Evolutionary conservation across 1,139 yeast genomes (phyloP).

Genomic region (Scheffersomyces titani): DNA sequence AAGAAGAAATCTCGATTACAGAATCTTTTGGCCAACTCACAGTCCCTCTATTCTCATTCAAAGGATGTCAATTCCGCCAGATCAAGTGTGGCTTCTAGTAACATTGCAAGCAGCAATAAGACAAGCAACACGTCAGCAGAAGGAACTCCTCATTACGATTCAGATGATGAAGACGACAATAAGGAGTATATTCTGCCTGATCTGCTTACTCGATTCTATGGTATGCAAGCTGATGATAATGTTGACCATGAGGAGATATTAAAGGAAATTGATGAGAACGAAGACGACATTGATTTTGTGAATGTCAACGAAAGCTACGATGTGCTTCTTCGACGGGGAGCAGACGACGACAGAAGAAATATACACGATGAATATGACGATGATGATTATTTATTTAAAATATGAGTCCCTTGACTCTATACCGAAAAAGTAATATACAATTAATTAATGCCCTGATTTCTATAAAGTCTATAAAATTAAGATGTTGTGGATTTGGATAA

Average conservation of each 20-base stretch:
- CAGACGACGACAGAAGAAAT: conserved; percentile 13
- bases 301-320: conserved; percentile 22
- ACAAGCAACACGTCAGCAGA: conserved; percentile 12
- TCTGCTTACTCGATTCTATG: conserved; percentile 38
- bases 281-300: conserved; percentile 29
- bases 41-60: conserved; percentile 35
- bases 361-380: conserved; percentile 18
- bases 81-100: conserved; percentile 8
- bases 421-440: neutral
- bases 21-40: conserved; percentile 39
- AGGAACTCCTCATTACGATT: conserved; percentile 10
- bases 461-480: neutral
- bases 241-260: conserved; percentile 21
- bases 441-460: conserved; percentile 1
- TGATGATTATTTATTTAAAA: conserved; percentile 37
- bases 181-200: conserved; percentile 46
- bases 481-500: neutral
- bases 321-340: conserved; percentile 6
- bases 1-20: conserved; percentile 26
- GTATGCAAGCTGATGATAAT: conserved; percentile 15
- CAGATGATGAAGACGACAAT: conserved; percentile 32
- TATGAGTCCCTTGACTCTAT: conserved; percentile 8
- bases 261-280: conserved; percentile 15
- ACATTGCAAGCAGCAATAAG: conserved; percentile 11
- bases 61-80: conserved; percentile 18